A percentile compares a stretch with the other conserved stretches of the same genome.
Evolutionary conservation across 1,284 basidiomycete genomes (phyloP).

Genomic region (Apiotrichum porosum): DNA sequence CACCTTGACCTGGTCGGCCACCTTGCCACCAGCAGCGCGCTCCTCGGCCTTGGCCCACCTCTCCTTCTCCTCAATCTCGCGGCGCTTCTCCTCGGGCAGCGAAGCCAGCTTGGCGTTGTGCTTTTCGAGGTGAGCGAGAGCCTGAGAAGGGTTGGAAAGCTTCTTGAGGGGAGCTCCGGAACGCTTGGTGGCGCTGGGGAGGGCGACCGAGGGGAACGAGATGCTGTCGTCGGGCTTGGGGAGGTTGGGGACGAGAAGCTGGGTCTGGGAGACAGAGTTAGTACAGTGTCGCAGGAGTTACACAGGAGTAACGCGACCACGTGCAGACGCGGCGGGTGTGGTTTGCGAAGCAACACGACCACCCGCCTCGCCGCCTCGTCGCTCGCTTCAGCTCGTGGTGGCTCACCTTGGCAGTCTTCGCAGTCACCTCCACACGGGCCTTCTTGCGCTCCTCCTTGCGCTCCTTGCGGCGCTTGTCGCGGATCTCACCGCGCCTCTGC

Average conservation of each 20-base stretch:
- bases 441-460: slow-evolving; percentile 71
- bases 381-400: background rate
- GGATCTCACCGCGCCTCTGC: slow-evolving; percentile 67
- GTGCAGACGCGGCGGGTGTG: background rate
- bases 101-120: slow-evolving; percentile 67
- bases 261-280: slow-evolving; percentile 52
- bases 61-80: slow-evolving; percentile 67
- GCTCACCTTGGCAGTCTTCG: slow-evolving; percentile 42
- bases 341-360: background rate
- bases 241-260: slow-evolving; percentile 60
- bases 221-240: slow-evolving; percentile 53
- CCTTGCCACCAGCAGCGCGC: slow-evolving; percentile 76
- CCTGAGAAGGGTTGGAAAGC: slow-evolving; percentile 71
- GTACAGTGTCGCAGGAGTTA: no score
- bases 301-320: background rate
- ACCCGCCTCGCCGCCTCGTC: background rate
- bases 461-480: slow-evolving; percentile 75
- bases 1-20: slow-evolving; percentile 71
- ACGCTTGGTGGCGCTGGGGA: slow-evolving; percentile 49
- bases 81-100: slow-evolving; percentile 72
- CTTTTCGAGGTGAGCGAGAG: slow-evolving; percentile 69
- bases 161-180: slow-evolving; percentile 53
- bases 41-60: slow-evolving; percentile 83
- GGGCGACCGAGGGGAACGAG: slow-evolving; percentile 63
- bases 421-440: slow-evolving; percentile 50